Evolutionary conservation across 2,329 filamentous ascomycete genomes (phyloP), one percentile per base, ranked within the genome.

Genomic region (Arthrobotrys sphaeroides): DNA sequence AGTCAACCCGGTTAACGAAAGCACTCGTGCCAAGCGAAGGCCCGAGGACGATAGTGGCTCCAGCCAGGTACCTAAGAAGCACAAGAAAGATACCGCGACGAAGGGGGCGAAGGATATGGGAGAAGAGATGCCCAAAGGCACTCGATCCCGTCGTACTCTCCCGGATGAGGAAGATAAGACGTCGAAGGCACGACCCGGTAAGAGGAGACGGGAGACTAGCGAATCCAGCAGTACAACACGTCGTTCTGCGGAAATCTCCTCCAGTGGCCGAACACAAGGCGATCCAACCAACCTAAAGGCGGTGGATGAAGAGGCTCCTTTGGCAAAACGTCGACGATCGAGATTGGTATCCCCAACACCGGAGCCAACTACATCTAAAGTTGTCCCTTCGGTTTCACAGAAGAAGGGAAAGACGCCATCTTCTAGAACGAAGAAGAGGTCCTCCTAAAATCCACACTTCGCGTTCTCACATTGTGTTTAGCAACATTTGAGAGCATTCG

Each of bases 11-110:
- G 38, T 10, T 5, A 24, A 38, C 18, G 12, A 53, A 6, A 10
- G 5, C 5, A 40, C 20, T 18, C 28, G 33, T 26, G 12, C 5
- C 10, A 43, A 38, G 33, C 7, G 55, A 28, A 67, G 24, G 38
- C 36, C 31, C 5, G 55, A 61, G 1, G 55, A 36, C 6, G 31
- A 36, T 16, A 13, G n/a, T 24, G 33, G 13, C 47, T 13, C n/a
- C 33, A 7, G 22, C 33, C 16, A n/a, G n/a, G n/a, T n/a, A n/a
- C 13, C 43, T 5, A 67, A 62, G 38, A 74, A 74, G 26, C 70
- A 31, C 24, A 67, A 49, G 26, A 28, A n/a, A 18, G 40, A 53
- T 5, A 16, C 18, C 13, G 28, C 9, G 13, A n/a, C 16, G 26
- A 31, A 20, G 5, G 43, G 51, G 16, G 60, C 28, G 3, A 45